A percentile compares a stretch with the other conserved stretches of the same genome.
phyloP scores from a whole-genome alignment of 345 rosid species.

The Gossypium stocksii region DNA sequence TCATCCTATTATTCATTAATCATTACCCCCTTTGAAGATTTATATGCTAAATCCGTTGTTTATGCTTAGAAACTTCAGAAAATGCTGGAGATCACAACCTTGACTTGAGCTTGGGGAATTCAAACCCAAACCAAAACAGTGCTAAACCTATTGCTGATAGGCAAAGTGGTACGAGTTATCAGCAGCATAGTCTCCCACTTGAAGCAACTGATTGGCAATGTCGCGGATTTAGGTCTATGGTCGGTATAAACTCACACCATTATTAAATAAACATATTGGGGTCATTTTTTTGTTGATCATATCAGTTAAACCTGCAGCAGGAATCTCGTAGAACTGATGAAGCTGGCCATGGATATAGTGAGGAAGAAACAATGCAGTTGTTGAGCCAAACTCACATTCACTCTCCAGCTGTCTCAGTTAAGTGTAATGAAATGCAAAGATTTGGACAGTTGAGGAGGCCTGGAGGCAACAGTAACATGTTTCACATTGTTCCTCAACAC shows the following conservation, averaged over 20 bases:
- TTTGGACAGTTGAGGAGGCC: conserved; percentile 35
- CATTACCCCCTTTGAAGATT: neutral
- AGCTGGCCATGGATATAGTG: conserved; percentile 25
- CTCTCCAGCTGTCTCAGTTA: conserved; percentile 35
- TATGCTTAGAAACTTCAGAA: conserved; percentile 38
- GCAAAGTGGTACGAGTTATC: conserved; percentile 24
- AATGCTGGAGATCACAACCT: conserved; percentile 54
- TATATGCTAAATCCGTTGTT: neutral
- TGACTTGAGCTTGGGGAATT: conserved; percentile 79
- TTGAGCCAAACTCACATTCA: conserved; percentile 54
- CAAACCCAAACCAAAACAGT: conserved; percentile 33
- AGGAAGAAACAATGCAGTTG: conserved; percentile 48
- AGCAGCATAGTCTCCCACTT: conserved; percentile 12
- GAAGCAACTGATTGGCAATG: conserved; percentile 41
- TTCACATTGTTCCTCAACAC: conserved; percentile 22
- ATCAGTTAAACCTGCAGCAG: conserved; percentile 20
- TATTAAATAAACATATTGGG: neutral
- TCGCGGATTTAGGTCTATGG: conserved; percentile 42
- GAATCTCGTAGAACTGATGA: conserved; percentile 20
- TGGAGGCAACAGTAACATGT: conserved; percentile 25
- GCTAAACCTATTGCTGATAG: conserved; percentile 17
- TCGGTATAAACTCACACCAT: neutral
- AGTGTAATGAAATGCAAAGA: conserved; percentile 29
- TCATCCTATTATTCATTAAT: neutral
- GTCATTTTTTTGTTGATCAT: neutral